These are phyloP conservation scores for Xylariomycetidae sp. DNA, from an alignment of 2,329 filamentous ascomycete genomes.

Conservation along the genomic window DNA sequence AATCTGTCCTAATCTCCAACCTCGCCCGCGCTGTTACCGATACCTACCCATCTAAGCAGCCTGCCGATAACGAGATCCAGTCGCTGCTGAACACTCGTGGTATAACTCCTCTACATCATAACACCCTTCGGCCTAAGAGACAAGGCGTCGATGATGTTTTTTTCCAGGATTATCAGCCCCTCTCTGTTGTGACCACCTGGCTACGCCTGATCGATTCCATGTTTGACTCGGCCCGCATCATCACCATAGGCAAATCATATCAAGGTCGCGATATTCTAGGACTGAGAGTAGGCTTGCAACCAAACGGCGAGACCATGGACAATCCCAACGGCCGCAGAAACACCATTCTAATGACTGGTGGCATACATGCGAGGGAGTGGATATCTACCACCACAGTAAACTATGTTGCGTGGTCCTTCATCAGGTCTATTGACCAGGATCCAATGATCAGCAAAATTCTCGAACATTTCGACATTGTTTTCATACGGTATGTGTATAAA, in stretches of 20 bases:
- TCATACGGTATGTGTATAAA: no score
- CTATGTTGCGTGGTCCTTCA: conserved; percentile 83
- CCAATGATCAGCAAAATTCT: conserved; percentile 70
- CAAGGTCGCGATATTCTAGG: conserved; percentile 84
- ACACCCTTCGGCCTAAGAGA: conserved; percentile 27
- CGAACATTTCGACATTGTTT: conserved; percentile 79
- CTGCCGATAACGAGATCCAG: conserved; percentile 13
- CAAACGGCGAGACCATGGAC: conserved; percentile 24
- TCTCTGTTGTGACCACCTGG: conserved; percentile 81
- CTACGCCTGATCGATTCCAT: conserved; percentile 85
- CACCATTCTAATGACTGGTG: conserved; percentile 77
- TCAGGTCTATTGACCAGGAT: conserved; percentile 75
- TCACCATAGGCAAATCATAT: conserved; percentile 77
- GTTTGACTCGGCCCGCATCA: conserved; percentile 64
- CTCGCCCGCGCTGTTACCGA: conserved; percentile 72
- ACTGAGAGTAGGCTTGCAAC: conserved; percentile 63
- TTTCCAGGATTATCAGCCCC: conserved; percentile 87
- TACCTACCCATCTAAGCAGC: conserved; percentile 57
- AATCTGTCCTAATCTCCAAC: conserved; percentile 74
- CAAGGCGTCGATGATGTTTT: conserved; percentile 66
- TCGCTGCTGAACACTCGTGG: conserved; percentile 14
- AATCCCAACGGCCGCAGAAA: conserved; percentile 51
- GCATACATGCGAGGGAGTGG: conserved; percentile 94
- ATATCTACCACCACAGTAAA: conserved; percentile 88
- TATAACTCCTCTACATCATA: conserved; percentile 26